Percentiles rank a stretch among this genome's conserved stretches.
phyloP scores from a whole-genome alignment of 2,329 filamentous ascomycete genomes.

The Chaetomium olivaceum region DNA sequence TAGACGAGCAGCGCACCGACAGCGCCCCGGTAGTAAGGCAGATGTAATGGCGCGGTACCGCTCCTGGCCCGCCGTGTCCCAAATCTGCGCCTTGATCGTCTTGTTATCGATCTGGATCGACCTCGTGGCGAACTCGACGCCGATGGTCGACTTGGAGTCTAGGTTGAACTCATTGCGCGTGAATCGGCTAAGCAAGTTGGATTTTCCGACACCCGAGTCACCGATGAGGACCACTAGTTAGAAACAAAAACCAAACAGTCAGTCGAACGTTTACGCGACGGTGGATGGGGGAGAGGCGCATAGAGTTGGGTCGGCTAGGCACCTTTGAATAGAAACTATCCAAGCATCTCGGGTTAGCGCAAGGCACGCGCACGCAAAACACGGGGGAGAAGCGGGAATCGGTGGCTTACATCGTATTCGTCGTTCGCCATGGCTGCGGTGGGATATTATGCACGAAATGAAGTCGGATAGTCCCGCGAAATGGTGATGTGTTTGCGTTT shows the following conservation, averaged over 20 bases:
- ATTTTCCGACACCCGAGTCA: slow-evolving; percentile 99
- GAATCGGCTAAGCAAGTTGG: slow-evolving; percentile 98
- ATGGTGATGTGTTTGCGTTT: slow-evolving; percentile 33
- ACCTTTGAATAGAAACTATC: slow-evolving; percentile 99
- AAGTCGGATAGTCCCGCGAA: slow-evolving; percentile 31
- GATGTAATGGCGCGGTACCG: slow-evolving; percentile 99
- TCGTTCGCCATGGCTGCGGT: slow-evolving; percentile 88
- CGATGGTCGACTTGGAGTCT: slow-evolving; percentile 99
- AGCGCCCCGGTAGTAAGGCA: slow-evolving; percentile 97
- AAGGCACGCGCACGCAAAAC: slow-evolving; percentile 26
- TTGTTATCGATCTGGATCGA: slow-evolving; percentile 99
- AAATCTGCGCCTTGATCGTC: slow-evolving; percentile 99
- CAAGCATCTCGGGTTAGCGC: slow-evolving; percentile 40
- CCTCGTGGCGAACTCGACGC: slow-evolving; percentile 97
- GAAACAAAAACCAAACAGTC: slow-evolving; percentile 24
- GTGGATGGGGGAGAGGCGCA: slow-evolving; percentile 3
- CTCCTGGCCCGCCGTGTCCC: slow-evolving; percentile 99
- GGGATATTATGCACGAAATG: slow-evolving; percentile 32
- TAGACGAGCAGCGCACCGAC: slow-evolving; percentile 97
- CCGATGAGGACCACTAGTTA: slow-evolving; percentile 89
- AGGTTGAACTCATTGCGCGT: slow-evolving; percentile 99
- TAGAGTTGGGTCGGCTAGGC: slow-evolving; percentile 26
- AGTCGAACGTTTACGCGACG: slow-evolving; percentile 37
- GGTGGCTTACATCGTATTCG: slow-evolving; percentile 90
- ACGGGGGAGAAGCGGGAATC: slow-evolving; percentile 28